Conservation (phyloP, 1,139 yeast genomes). For the Hemisphaericaspora lyxosophila region DNA sequence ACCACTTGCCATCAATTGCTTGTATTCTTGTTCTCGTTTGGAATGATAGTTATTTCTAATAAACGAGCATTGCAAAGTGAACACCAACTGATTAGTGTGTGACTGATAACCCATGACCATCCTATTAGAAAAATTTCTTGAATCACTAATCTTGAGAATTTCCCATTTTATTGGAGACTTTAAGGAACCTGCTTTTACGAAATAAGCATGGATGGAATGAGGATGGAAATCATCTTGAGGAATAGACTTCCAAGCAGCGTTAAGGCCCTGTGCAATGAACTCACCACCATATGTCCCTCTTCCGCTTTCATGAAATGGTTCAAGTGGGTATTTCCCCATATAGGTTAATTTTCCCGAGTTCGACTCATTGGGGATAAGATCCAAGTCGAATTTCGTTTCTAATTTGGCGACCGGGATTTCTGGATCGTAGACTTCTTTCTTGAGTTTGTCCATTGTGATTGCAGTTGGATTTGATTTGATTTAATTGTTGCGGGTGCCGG, state of each 20-base stretch:
- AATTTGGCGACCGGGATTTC: conserved; percentile 14
- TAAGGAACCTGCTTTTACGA: conserved; percentile 37
- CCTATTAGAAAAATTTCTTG: conserved; percentile 38
- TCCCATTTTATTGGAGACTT: conserved; percentile 37
- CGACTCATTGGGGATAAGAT: conserved; percentile 8
- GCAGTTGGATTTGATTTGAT: too few relatives aligned
- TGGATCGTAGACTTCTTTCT: conserved; percentile 11
- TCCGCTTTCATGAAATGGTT: conserved; percentile 28
- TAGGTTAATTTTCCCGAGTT: conserved; percentile 12
- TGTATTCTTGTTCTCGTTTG: conserved; percentile 14
- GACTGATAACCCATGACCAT: conserved; percentile 36
- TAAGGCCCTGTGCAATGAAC: conserved; percentile 31
- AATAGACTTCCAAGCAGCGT: conserved; percentile 42
- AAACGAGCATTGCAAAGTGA: conserved; percentile 36
- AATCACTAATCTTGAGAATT: conserved; percentile 31
- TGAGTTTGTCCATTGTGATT: conserved; percentile 13
- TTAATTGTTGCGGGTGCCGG: neutral
- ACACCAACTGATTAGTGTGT: conserved; percentile 31
- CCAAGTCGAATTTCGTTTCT: conserved; percentile 11
- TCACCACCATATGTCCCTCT: conserved; percentile 48
- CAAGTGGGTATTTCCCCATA: conserved; percentile 38
- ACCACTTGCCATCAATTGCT: conserved; percentile 10
- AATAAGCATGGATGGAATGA: conserved; percentile 42
- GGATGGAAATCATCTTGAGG: conserved; percentile 30
- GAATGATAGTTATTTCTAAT: conserved; percentile 28